Percentiles rank a stretch among this genome's conserved stretches.
phyloP scores from a whole-genome alignment of 2,329 filamentous ascomycete species.

The Phyllosticta citriasiana region DNA sequence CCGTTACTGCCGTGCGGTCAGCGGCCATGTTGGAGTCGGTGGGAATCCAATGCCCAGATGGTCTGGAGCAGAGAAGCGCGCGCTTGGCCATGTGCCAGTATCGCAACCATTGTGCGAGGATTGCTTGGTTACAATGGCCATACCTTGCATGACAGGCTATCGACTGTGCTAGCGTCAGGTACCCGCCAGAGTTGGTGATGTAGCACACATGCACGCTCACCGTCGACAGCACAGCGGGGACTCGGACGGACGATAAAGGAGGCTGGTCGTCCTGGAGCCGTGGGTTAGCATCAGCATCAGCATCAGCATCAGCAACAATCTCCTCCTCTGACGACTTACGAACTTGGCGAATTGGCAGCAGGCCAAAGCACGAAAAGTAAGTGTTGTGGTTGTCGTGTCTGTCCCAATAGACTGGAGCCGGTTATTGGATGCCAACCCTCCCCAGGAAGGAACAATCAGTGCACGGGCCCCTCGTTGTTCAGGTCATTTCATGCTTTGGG shows the following conservation, averaged over 20 bases:
- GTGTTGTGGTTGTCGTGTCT: not conserved
- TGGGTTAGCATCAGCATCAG: not conserved
- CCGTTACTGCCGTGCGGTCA: not conserved
- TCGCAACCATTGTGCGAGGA: not conserved
- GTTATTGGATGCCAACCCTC: not conserved
- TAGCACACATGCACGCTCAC: not conserved
- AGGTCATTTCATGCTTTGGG: constrained; percentile 3
- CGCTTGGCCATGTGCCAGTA: not conserved
- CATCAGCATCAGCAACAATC: not conserved
- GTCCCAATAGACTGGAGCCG: not conserved
- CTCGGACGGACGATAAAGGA: not conserved
- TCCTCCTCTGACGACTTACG: not conserved
- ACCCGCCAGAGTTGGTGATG: not conserved
- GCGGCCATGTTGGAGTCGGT: not conserved
- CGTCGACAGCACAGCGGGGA: not conserved
- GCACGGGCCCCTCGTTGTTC: not conserved
- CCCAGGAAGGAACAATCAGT: not conserved
- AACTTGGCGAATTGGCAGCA: not conserved
- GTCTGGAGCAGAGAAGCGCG: not conserved
- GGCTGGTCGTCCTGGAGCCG: not conserved
- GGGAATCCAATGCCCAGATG: not conserved
- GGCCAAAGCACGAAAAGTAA: not conserved
- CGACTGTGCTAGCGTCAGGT: constrained; percentile 10
- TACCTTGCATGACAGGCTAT: constrained; percentile 10
- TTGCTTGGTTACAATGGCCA: not conserved